Conservation (phyloP, 2,329 filamentous ascomycete species). For the Trichoderma guizhouense region DNA sequence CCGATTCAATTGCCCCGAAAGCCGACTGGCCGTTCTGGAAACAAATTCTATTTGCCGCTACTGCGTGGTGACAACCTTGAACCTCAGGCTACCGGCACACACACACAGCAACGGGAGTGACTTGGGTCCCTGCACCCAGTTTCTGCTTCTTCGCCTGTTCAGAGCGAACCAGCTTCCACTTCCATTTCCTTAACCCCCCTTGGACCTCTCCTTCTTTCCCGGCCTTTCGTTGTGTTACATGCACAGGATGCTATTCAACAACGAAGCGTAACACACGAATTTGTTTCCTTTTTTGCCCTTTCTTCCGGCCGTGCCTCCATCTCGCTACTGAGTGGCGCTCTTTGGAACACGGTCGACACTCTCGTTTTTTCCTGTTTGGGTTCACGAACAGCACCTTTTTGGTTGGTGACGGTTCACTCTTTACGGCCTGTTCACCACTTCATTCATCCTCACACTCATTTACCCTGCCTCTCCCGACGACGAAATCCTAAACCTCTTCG, state of each 20-base stretch:
- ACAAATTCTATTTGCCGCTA: conserved; percentile 1
- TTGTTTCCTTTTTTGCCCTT: conserved; percentile 12
- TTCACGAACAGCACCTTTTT: conserved; percentile 8
- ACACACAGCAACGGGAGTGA: conserved; percentile 1
- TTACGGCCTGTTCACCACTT: neutral
- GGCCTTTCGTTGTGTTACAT: conserved; percentile 4
- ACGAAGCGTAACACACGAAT: conserved; percentile 5
- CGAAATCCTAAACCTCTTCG: neutral
- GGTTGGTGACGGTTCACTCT: conserved; percentile 9
- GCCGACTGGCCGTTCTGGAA: conserved; percentile 13
- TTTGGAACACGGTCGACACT: conserved; percentile 13
- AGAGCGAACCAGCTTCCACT: neutral
- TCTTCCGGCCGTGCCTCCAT: conserved; percentile 10
- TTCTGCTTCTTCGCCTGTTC: neutral
- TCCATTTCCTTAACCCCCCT: neutral
- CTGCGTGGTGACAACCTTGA: neutral
- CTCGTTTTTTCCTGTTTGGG: neutral
- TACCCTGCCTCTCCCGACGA: conserved; percentile 3
- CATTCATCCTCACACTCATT: neutral
- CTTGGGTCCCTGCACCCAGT: conserved; percentile 6
- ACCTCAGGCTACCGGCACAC: neutral
- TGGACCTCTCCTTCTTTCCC: neutral
- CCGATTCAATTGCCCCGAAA: conserved; percentile 6
- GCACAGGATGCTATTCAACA: conserved; percentile 18
- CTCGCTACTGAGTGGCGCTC: conserved; percentile 13